Evolutionary conservation across 1,284 basidiomycete species (phyloP).

Genomic region (Microbotryum violaceum): DNA sequence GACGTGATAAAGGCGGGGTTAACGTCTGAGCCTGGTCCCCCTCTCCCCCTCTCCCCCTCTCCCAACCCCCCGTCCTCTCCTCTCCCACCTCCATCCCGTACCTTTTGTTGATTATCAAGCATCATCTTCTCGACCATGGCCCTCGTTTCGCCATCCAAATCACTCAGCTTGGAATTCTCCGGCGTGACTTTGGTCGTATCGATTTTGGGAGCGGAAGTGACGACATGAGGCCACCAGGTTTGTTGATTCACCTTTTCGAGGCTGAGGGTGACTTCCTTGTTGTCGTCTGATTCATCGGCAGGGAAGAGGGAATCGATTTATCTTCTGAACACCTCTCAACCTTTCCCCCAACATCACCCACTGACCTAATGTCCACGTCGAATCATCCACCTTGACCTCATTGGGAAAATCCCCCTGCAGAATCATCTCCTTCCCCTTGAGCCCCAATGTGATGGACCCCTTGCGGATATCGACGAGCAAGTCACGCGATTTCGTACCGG

Average conservation of each 20-base stretch:
- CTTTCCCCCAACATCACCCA: background rate
- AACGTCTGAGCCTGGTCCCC: background rate
- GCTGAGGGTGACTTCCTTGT: slow-evolving; percentile 62
- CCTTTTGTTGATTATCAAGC: slow-evolving; percentile 98
- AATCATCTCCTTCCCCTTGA: slow-evolving; percentile 74
- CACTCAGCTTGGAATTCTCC: slow-evolving; percentile 88
- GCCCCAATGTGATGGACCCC: slow-evolving; percentile 69
- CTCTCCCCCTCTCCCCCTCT: too few species aligned
- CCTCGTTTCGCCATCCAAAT: slow-evolving; percentile 88
- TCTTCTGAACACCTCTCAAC: background rate
- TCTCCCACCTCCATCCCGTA: slow-evolving; percentile 35
- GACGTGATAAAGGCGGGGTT: slow-evolving; percentile 2
- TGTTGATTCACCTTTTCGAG: slow-evolving; percentile 79
- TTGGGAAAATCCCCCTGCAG: slow-evolving; percentile 84
- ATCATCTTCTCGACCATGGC: slow-evolving; percentile 99
- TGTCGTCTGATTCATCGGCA: slow-evolving; percentile 57
- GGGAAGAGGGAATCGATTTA: too few species aligned
- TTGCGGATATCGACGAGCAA: slow-evolving; percentile 68
- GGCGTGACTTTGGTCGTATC: slow-evolving; percentile 95
- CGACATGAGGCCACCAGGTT: slow-evolving; percentile 96
- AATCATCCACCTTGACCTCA: slow-evolving; percentile 91
- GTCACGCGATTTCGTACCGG: slow-evolving; percentile 74
- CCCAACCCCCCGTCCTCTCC: background rate
- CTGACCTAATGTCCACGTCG: slow-evolving; percentile 87
- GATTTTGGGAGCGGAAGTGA: slow-evolving; percentile 92